A percentile compares a stretch with the other conserved stretches of the same genome.
Evolutionary conservation across 306 rosid genomes (phyloP).

Genomic region (Elaeagnus macrophylla): DNA sequence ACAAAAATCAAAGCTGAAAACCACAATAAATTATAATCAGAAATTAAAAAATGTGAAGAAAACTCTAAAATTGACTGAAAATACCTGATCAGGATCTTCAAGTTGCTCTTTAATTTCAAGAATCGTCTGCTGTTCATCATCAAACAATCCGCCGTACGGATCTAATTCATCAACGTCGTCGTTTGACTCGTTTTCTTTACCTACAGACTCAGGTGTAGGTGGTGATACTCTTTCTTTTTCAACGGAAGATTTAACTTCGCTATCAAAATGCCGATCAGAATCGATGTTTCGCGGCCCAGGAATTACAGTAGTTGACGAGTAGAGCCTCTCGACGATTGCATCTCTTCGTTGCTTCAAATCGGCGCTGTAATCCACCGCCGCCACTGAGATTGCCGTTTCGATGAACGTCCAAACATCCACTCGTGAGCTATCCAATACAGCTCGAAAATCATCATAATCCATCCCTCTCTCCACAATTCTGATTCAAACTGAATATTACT

Average conservation of each 20-base stretch:
- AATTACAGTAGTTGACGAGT: constrained; percentile 30
- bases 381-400: constrained; percentile 77
- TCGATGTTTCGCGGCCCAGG: constrained; percentile 42
- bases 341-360: constrained; percentile 76
- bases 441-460: constrained; percentile 84
- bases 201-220: constrained; percentile 51
- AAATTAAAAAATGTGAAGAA: neutral
- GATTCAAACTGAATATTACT: too few relatives aligned
- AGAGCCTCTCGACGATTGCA: constrained; percentile 67
- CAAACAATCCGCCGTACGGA: constrained; percentile 67
- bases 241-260: constrained; percentile 9
- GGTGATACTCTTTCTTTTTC: constrained; percentile 37
- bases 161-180: constrained; percentile 29
- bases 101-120: constrained; percentile 76
- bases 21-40: neutral
- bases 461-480: constrained; percentile 16
- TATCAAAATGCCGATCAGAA: constrained; percentile 2
- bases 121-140: constrained; percentile 76
- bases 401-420: constrained; percentile 82
- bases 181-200: constrained; percentile 21
- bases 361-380: constrained; percentile 45
- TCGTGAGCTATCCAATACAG: constrained; percentile 58
- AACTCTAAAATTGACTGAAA: neutral
- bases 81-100: constrained; percentile 72
- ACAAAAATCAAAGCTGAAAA: neutral